These are phyloP conservation scores for Plenodomus lindquistii DNA, from an alignment of 2,329 filamentous ascomycete species.

Conservation along the genomic window DNA sequence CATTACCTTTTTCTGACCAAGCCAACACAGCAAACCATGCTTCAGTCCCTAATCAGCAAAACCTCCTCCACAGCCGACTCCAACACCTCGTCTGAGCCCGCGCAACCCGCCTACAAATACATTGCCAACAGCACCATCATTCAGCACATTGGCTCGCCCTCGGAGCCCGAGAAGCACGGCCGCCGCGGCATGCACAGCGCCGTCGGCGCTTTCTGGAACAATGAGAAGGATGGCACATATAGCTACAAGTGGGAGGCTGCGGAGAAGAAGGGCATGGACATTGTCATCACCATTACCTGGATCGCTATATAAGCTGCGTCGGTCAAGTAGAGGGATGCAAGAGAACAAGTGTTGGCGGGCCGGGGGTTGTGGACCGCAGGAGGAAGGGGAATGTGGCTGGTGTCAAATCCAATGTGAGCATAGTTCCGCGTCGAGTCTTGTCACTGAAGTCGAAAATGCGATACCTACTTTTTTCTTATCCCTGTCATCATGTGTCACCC, in stretches of 20 bases:
- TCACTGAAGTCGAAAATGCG: not conserved
- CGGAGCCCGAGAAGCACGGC: slow-evolving; percentile 66
- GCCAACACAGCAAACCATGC: slow-evolving; percentile 68
- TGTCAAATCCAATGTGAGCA: not conserved
- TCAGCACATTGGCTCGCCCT: slow-evolving; percentile 69
- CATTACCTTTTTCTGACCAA: slow-evolving; percentile 20
- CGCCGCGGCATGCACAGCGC: slow-evolving; percentile 89
- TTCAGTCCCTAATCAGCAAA: slow-evolving; percentile 77
- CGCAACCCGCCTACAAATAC: slow-evolving; percentile 79
- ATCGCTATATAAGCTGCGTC: slow-evolving; percentile 53
- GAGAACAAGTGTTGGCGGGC: too few species aligned
- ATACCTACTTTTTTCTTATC: not conserved
- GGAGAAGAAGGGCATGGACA: slow-evolving; percentile 57
- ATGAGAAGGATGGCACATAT: slow-evolving; percentile 89
- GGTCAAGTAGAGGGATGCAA: not conserved
- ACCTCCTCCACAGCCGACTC: slow-evolving; percentile 60
- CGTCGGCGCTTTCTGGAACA: slow-evolving; percentile 86
- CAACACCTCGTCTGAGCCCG: slow-evolving; percentile 16
- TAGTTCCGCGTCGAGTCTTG: not conserved
- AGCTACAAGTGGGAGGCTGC: slow-evolving; percentile 77
- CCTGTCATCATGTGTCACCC: too few species aligned
- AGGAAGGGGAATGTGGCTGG: too few species aligned
- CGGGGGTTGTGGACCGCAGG: too few species aligned
- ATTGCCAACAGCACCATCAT: slow-evolving; percentile 98
- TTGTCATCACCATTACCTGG: slow-evolving; percentile 67